phyloP scores from a whole-genome alignment of 371 early-diverging fungal species.

The Smittium culicis region DNA sequence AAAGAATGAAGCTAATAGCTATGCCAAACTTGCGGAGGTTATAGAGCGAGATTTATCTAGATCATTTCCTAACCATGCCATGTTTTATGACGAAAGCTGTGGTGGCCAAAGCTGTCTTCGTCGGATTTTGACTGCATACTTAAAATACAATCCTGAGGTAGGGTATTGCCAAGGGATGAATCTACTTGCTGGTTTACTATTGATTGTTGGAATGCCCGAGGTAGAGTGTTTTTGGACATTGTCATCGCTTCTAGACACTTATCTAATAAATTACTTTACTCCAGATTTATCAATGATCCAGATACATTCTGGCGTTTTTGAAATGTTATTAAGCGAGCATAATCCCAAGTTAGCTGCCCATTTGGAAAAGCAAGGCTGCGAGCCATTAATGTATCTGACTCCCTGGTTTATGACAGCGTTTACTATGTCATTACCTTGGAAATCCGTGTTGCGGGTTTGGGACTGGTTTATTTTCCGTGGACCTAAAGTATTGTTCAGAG shows the following conservation, averaged over 20 bases:
- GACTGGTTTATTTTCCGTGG: slow-evolving; percentile 72
- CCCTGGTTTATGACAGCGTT: slow-evolving; percentile 90
- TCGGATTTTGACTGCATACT: slow-evolving; percentile 67
- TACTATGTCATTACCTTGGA: slow-evolving; percentile 83
- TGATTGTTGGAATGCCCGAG: slow-evolving; percentile 54
- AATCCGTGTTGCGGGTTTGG: slow-evolving; percentile 78
- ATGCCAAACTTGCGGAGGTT: slow-evolving; percentile 56
- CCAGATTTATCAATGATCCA: slow-evolving; percentile 57
- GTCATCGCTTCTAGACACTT: slow-evolving; percentile 57
- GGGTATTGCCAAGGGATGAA: slow-evolving; percentile 98
- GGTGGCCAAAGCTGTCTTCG: slow-evolving; percentile 45
- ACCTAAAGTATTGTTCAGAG: slow-evolving; percentile 66
- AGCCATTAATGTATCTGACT: slow-evolving; percentile 76
- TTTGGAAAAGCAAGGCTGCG: slow-evolving; percentile 57
- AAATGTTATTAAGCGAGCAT: slow-evolving; percentile 52
- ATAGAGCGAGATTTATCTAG: slow-evolving; percentile 81
- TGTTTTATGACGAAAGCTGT: slow-evolving; percentile 50
- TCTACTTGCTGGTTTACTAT: slow-evolving; percentile 74
- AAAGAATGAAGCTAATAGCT: slow-evolving; percentile 39
- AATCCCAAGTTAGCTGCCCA: slow-evolving; percentile 58
- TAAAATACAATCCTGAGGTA: slow-evolving; percentile 70
- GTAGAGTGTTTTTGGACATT: slow-evolving; percentile 83
- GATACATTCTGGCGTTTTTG: slow-evolving; percentile 75
- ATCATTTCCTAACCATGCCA: slow-evolving; percentile 73
- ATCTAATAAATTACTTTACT: slow-evolving; percentile 64